These are phyloP conservation scores for Talaromyces nanjingensis DNA, from an alignment of 495 filamentous ascomycete species.

Conservation along the genomic window DNA sequence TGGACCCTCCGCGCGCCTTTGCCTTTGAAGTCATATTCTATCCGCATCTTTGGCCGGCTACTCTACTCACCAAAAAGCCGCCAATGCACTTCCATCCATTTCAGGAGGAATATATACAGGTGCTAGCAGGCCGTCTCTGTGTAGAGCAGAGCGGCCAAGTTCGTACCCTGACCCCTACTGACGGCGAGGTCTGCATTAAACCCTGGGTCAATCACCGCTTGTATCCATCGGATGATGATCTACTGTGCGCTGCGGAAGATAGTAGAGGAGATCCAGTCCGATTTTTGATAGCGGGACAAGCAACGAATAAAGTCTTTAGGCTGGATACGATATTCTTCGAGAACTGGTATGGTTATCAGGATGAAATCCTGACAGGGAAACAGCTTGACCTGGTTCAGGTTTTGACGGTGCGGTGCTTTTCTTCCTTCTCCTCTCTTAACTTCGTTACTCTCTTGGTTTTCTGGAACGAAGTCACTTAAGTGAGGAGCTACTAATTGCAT, in stretches of 20 bases:
- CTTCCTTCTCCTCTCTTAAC: not conserved
- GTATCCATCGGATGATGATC: slow-evolving; percentile 20
- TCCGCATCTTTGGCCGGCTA: too few relatives aligned
- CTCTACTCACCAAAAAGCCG: too few relatives aligned
- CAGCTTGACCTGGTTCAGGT: slow-evolving; percentile 38
- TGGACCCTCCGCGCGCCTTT: too few relatives aligned
- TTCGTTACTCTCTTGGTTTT: not conserved
- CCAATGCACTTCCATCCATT: too few relatives aligned
- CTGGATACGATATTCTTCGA: slow-evolving; percentile 46
- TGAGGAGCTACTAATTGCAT: not conserved
- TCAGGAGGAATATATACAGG: too few relatives aligned
- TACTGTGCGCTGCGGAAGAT: slow-evolving; percentile 10
- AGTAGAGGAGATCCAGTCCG: slow-evolving; percentile 10
- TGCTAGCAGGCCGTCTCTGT: too few relatives aligned
- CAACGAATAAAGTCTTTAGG: slow-evolving; percentile 14
- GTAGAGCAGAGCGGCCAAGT: slow-evolving; percentile 29
- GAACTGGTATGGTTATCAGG: slow-evolving; percentile 50
- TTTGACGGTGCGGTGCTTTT: slow-evolving; percentile 26
- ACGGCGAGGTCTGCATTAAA: slow-evolving; percentile 27
- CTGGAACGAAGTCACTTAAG: not conserved
- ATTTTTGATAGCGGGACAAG: slow-evolving; percentile 22
- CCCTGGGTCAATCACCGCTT: slow-evolving; percentile 34
- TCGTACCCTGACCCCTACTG: slow-evolving; percentile 18
- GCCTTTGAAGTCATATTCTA: too few relatives aligned
- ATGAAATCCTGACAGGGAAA: slow-evolving; percentile 33